Base-by-base conservation (phyloP, 352 stramenopile species). In the Pythium aristosporum region DNA sequence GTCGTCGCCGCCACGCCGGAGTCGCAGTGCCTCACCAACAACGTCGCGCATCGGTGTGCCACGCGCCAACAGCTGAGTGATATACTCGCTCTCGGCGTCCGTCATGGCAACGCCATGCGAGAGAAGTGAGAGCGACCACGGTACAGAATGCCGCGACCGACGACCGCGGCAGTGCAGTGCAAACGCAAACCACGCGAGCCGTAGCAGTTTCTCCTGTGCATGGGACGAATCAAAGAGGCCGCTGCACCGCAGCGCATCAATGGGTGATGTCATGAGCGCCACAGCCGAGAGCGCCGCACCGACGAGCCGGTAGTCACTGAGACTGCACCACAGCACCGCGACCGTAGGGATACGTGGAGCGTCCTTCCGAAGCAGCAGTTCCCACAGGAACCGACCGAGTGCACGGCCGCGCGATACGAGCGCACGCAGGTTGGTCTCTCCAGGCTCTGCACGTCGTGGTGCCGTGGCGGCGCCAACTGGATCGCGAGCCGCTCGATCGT, bases 271-370 rank as follows among this genome's bases (percentile, higher is more conserved):
- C 28, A 25, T 25, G 25, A 39, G 5, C 16, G 48, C 48, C 12
- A 53, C 47, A 18, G 49, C 49, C 32, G 49, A 56, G 18, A 56
- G 32, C 9, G n/a, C 49, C 16, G 20, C 42, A 16, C 39, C 52
- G 8, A 59, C 52, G 37, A 59, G 52, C 3, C 37, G 52, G 20
- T 39, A 59, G 52, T 47, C 52, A 21, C 39, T 49, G 21, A 39
- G 37, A 5, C 37, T 36, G 49, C 49, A 44, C 18, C 25, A 30
- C 2, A 56, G n/a, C 6, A 44, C 16, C 7, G 32, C 30, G n/a
- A 56, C 49, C 6, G 16, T 30, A 10, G 16, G 30, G 18, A 56
- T 32, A n/a, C 41, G 18, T 21, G 15, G 41, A 46, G 41, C 41
- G 41, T 43, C 37, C 37, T 12, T 43, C 37, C 11, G 11, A 43